Conservation (phyloP, 1,284 basidiomycete species). For the Puccinia polysora region DNA sequence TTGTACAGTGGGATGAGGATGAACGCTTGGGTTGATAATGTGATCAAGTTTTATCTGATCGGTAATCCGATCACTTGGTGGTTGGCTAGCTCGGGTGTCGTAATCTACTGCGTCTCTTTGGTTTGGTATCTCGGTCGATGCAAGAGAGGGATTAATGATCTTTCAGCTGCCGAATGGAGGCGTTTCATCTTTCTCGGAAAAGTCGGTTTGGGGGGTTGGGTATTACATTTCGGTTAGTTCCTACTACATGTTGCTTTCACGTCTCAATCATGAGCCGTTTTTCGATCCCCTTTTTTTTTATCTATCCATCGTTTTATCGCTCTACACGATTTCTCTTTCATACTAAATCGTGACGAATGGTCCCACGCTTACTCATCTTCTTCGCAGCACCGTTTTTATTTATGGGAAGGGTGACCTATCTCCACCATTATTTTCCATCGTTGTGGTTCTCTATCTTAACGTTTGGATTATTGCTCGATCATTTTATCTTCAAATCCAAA, state of each 20-base stretch:
- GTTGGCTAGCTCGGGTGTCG: slow-evolving; percentile 67
- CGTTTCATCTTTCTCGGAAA: slow-evolving; percentile 91
- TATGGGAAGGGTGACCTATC: slow-evolving; percentile 72
- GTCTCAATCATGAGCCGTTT: background rate
- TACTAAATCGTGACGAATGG: background rate
- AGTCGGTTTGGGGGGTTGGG: slow-evolving; percentile 85
- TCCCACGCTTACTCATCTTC: background rate
- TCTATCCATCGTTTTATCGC: background rate
- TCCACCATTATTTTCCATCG: slow-evolving; percentile 64
- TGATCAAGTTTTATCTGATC: slow-evolving; percentile 87
- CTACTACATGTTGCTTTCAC: background rate
- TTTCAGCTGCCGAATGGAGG: slow-evolving; percentile 74
- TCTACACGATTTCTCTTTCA: background rate
- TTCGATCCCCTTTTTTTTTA: background rate
- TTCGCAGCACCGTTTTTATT: slow-evolving; percentile 79
- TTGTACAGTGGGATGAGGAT: slow-evolving; percentile 82
- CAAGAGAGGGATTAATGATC: slow-evolving; percentile 85
- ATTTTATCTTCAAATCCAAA: slow-evolving; percentile 76
- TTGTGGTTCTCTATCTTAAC: slow-evolving; percentile 93
- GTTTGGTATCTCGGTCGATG: slow-evolving; percentile 71
- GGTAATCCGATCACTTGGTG: slow-evolving; percentile 93
- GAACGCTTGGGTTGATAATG: slow-evolving; percentile 89
- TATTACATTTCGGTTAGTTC: slow-evolving; percentile 74
- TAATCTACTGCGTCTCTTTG: slow-evolving; percentile 60
- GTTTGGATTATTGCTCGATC: slow-evolving; percentile 82